Conservation (phyloP, 2,329 filamentous ascomycete species). For the Paracoccidioides lutzii region DNA sequence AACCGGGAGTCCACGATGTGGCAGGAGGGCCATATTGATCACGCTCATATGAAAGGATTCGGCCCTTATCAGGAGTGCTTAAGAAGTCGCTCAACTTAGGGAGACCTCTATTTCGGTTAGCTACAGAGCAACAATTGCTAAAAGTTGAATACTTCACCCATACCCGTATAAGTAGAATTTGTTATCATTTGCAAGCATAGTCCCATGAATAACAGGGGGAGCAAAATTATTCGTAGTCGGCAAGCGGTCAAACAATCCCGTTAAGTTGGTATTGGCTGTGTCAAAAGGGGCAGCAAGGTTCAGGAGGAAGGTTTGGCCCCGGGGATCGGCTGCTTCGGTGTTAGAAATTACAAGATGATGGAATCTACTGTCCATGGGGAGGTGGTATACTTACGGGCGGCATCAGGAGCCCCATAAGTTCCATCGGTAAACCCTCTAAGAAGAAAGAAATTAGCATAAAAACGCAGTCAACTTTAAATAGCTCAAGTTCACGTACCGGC, state of each 20-base stretch:
- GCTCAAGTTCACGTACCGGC: constrained; percentile 19
- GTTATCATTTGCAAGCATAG: constrained; percentile 51
- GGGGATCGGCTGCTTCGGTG: neutral
- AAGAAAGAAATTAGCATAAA: neutral
- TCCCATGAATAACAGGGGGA: constrained; percentile 49
- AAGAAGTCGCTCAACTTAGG: constrained; percentile 24
- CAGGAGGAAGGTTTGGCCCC: constrained; percentile 37
- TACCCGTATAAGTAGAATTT: constrained; percentile 52
- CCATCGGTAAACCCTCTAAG: constrained; percentile 36
- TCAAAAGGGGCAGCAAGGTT: constrained; percentile 48
- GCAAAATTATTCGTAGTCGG: constrained; percentile 42
- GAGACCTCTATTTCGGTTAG: constrained; percentile 32
- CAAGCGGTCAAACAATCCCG: constrained; percentile 36
- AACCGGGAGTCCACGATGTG: constrained; percentile 33
- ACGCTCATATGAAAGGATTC: constrained; percentile 40
- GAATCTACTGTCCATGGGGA: too few relatives aligned
- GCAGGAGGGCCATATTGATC: constrained; percentile 40
- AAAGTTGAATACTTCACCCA: neutral
- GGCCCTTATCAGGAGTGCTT: constrained; percentile 30
- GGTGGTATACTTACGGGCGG: too few relatives aligned
- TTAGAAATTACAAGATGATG: neutral
- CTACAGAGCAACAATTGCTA: neutral
- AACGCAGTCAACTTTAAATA: neutral
- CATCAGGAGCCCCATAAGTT: neutral
- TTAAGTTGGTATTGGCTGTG: constrained; percentile 39